These are phyloP conservation scores for Corymbia calophylla DNA, from an alignment of 441 rosid genomes.

Conservation along the genomic window DNA sequence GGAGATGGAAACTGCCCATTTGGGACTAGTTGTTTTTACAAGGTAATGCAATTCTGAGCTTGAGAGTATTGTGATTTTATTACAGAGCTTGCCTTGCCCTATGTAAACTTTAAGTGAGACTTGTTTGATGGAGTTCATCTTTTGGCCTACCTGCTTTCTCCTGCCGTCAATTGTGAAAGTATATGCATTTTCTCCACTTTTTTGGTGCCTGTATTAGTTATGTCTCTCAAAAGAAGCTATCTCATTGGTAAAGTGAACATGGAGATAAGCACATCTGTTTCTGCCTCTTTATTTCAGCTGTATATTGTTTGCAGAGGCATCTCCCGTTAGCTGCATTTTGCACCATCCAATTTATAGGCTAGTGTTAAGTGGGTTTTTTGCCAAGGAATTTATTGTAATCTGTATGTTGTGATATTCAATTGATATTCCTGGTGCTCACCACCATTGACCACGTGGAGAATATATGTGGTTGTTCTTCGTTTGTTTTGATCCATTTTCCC, in stretches of 20 bases:
- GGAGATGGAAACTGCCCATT: slow-evolving; percentile 95
- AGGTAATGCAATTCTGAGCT: slow-evolving; percentile 34
- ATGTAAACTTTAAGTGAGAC: background rate
- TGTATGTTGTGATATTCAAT: background rate
- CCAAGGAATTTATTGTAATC: background rate
- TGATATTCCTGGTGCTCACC: background rate
- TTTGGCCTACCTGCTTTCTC: background rate
- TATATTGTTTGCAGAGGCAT: background rate
- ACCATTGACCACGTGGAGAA: background rate
- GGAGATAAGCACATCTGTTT: background rate
- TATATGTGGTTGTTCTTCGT: background rate
- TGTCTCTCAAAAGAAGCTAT: background rate
- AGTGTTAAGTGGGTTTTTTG: background rate
- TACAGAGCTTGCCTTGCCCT: background rate
- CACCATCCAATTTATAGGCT: background rate
- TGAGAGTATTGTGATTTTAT: background rate
- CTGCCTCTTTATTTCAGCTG: background rate
- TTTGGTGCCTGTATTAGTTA: background rate
- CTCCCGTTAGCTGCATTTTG: background rate
- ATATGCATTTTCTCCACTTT: background rate
- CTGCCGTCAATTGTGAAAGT: background rate
- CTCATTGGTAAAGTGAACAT: background rate
- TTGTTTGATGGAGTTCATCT: background rate
- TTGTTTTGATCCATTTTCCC: no score
- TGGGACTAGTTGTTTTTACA: slow-evolving; percentile 96